Conservation (phyloP, 225 moss, liverwort and hornwort species). For the Polytrichum formosum region DNA sequence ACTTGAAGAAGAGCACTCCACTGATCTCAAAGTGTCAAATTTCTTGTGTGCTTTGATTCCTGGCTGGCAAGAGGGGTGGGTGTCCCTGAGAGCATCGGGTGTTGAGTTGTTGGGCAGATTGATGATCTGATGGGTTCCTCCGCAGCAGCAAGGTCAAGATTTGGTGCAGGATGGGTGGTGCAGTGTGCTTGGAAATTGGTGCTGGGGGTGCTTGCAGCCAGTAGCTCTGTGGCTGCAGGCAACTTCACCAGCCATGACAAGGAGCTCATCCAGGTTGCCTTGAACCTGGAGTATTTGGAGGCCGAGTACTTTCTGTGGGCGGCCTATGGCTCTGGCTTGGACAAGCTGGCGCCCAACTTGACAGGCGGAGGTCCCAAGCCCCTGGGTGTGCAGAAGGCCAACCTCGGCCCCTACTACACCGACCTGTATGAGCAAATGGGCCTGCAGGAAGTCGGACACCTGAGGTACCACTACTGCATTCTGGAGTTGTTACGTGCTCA, state of each 20-base stretch:
- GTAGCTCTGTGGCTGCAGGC: neutral
- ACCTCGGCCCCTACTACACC: slow-evolving; percentile 24
- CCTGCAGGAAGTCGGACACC: slow-evolving; percentile 71
- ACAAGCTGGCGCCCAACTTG: slow-evolving; percentile 20
- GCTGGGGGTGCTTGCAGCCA: neutral
- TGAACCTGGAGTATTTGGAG: slow-evolving; percentile 26
- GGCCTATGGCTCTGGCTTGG: slow-evolving; percentile 55
- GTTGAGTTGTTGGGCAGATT: too few species aligned
- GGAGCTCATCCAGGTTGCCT: slow-evolving; percentile 29
- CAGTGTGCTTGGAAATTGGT: neutral
- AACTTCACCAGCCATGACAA: slow-evolving; percentile 9
- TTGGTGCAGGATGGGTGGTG: too few species aligned
- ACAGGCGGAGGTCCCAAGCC: slow-evolving; percentile 55
- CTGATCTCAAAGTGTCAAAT: too few species aligned
- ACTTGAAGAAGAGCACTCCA: too few species aligned
- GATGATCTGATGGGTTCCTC: too few species aligned
- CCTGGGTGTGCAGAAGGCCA: slow-evolving; percentile 60
- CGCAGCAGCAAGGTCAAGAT: too few species aligned
- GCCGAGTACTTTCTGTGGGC: slow-evolving; percentile 27
- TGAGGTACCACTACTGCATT: slow-evolving; percentile 31
- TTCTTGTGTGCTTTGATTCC: too few species aligned
- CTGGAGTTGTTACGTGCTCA: too few species aligned
- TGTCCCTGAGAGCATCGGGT: neutral
- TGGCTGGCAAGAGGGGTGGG: neutral
- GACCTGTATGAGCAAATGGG: slow-evolving; percentile 55